Conservation (phyloP, 2,329 filamentous ascomycete genomes). For the Arachnomyces sp. region DNA sequence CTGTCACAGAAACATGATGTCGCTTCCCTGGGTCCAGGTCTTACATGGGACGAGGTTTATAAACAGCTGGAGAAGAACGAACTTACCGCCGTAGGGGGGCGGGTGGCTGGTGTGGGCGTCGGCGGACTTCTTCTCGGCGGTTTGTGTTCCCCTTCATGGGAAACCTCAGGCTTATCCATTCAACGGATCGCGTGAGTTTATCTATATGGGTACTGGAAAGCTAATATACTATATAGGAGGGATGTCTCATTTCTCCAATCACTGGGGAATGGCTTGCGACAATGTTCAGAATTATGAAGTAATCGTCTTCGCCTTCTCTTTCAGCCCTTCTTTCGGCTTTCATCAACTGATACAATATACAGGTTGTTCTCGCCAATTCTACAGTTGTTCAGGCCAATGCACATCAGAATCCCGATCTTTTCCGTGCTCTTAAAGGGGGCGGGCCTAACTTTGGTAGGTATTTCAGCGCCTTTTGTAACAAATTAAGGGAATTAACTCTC, state of each 20-base stretch:
- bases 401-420: conserved; percentile 25
- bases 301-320: not conserved
- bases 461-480: not conserved
- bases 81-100: conserved; percentile 13
- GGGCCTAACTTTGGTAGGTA: conserved; percentile 27
- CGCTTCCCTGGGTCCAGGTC: not conserved
- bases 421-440: conserved; percentile 27
- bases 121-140: conserved; percentile 11
- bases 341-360: not conserved
- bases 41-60: not conserved
- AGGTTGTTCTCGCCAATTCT: not conserved
- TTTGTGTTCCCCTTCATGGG: not conserved
- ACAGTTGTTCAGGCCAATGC: conserved; percentile 7
- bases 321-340: not conserved
- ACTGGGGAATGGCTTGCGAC: not conserved
- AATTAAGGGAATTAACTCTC: conserved; percentile 11
- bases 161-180: too few relatives aligned
- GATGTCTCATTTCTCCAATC: not conserved
- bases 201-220: not conserved
- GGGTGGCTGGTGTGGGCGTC: conserved; percentile 14
- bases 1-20: not conserved
- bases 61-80: conserved; percentile 4
- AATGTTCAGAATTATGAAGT: not conserved
- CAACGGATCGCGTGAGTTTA: too few relatives aligned
- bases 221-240: not conserved